Percentiles rank a stretch among this genome's conserved stretches.
Evolutionary conservation across 164 flowering plant genomes (phyloP).

Genomic region (Berberis thunbergii): DNA sequence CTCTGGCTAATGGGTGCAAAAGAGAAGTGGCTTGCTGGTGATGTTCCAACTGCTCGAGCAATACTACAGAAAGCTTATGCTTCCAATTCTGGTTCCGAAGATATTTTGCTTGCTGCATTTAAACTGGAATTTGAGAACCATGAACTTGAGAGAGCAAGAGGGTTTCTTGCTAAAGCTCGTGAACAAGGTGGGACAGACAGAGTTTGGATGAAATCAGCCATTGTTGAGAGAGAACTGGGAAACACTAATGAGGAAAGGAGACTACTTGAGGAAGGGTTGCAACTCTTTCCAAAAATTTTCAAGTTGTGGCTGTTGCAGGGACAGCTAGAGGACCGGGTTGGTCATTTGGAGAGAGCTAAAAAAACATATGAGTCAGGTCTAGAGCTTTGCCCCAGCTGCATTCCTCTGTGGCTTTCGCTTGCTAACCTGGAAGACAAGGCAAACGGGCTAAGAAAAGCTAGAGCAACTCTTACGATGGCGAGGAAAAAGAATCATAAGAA

Average conservation of each 20-base stretch:
- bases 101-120: slow-evolving; percentile 94
- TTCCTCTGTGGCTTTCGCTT: slow-evolving; percentile 84
- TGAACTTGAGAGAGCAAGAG: slow-evolving; percentile 88
- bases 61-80: slow-evolving; percentile 95
- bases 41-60: slow-evolving; percentile 86
- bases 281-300: slow-evolving; percentile 65
- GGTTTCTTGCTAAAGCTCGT: slow-evolving; percentile 81
- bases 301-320: slow-evolving; percentile 94
- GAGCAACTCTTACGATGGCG: slow-evolving; percentile 76
- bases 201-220: slow-evolving; percentile 96
- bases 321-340: slow-evolving; percentile 69
- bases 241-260: slow-evolving; percentile 65
- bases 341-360: slow-evolving; percentile 49
- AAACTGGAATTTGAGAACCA: slow-evolving; percentile 93
- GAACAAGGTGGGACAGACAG: slow-evolving; percentile 86
- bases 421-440: slow-evolving; percentile 73
- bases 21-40: slow-evolving; percentile 99
- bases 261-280: slow-evolving; percentile 59
- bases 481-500: slow-evolving; percentile 79
- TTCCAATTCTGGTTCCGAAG: slow-evolving; percentile 90
- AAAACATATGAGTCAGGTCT: slow-evolving; percentile 62
- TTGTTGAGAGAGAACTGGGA: slow-evolving; percentile 90
- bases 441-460: slow-evolving; percentile 74
- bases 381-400: slow-evolving; percentile 58
- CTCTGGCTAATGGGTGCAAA: slow-evolving; percentile 97